Evolutionary conservation across 139 green algal species (phyloP), one percentile per base, ranked within the genome.

Genomic region (Yamagishiella unicocca): DNA sequence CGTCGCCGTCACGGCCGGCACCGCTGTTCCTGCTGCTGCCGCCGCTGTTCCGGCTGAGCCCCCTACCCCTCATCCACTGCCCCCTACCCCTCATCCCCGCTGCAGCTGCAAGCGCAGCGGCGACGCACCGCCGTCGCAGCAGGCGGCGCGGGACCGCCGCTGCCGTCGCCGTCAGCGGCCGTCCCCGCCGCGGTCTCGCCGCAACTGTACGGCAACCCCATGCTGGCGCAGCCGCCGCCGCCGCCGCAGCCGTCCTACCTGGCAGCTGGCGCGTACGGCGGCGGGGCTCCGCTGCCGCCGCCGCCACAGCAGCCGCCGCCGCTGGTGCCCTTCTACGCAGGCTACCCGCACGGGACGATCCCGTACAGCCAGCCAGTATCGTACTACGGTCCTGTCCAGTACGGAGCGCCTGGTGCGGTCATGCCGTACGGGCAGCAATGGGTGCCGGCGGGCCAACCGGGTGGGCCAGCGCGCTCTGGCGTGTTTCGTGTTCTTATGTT

Each of bases 131-230:
- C 43, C 29, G 64, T 33, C 33, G 43, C 83, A 83, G 38, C 89
- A 8, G 83, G 50, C 4, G 68, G 50, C 37, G 68, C 64, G 66
- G 66, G 25, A 14, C 35, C 62, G 67, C 67, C 50, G 25, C 72
- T 42, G 45, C 83, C 71, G 42, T 68, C 12, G 24, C 29, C 61
- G 25, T 8, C 67, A 74, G 3, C 54, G 27, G 37, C 53, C 46
- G 6, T 8, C 24, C 45, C 2, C 27, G n/a, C 10, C n/a, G 25
- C 29, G 19, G 35, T 31, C 33, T 37, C 58, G 62, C 3, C 77
- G 53, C 10, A 27, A 29, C n/a, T 67, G 76, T 66, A 84, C 76
- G 72, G 42, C 66, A 87, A 86, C 75, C 85, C 81, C 25, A 83
- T 82, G 82, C 40, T 86, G 35, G 46, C 10, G 10, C 35, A 55